A percentile compares a stretch with the other conserved stretches of the same genome.
phyloP scores from a whole-genome alignment of 192 early-diverging fungal genomes.

The Mycoemilia scoparia region DNA sequence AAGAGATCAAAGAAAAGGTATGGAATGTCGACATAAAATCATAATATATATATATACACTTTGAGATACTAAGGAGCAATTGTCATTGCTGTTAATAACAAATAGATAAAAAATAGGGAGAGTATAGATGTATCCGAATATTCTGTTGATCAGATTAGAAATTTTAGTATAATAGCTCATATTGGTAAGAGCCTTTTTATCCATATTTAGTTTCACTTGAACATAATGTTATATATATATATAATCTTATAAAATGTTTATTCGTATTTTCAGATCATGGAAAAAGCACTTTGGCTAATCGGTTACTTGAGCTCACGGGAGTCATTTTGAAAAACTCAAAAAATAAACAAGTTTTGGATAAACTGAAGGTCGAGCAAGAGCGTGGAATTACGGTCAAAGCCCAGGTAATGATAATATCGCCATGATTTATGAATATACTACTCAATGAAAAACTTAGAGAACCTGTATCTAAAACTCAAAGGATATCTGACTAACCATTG shows the following conservation, averaged over 20 bases:
- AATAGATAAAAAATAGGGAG: constrained; percentile 5
- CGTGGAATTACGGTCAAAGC: constrained; percentile 97
- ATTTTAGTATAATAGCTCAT: constrained; percentile 82
- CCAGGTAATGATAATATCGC: constrained; percentile 56
- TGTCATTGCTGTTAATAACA: too few species aligned
- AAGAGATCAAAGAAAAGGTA: too few species aligned
- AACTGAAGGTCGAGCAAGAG: constrained; percentile 87
- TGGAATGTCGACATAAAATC: too few species aligned
- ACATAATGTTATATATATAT: too few species aligned
- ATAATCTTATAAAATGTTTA: constrained; percentile 34
- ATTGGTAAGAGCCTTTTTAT: too few species aligned
- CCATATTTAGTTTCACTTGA: too few species aligned
- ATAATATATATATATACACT: too few species aligned
- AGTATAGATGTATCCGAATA: constrained; percentile 43
- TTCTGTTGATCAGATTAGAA: constrained; percentile 68
- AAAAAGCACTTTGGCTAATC: constrained; percentile 81
- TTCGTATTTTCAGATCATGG: too few species aligned
- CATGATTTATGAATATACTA: neutral
- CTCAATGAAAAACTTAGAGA: neutral
- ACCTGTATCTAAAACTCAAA: too few species aligned
- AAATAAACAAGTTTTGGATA: constrained; percentile 88
- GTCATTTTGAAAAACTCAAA: constrained; percentile 51
- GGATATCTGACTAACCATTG: neutral
- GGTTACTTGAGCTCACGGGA: constrained; percentile 77
- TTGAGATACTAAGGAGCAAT: too few species aligned